These are phyloP conservation scores for Diddensiella transvaalensis DNA, from an alignment of 805 yeast species.

Conservation along the genomic window DNA sequence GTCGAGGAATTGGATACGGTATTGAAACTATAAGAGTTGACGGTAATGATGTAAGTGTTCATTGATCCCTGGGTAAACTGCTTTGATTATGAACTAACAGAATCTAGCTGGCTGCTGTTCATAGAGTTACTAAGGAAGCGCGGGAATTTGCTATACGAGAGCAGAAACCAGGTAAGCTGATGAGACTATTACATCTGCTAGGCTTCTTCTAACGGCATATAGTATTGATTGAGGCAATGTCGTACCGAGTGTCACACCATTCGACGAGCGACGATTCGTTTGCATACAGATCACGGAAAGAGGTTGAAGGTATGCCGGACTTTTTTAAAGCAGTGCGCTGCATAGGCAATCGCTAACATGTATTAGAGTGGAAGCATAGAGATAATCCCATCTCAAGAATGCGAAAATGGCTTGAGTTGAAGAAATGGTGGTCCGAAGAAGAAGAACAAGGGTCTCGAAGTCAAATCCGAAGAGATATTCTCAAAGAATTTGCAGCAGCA, in stretches of 20 bases:
- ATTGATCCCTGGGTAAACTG: background rate
- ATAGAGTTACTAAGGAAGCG: conserved; percentile 28
- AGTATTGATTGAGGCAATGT: conserved; percentile 35
- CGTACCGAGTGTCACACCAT: conserved; percentile 36
- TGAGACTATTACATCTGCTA: background rate
- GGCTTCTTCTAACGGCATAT: background rate
- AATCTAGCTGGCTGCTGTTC: conserved; percentile 25
- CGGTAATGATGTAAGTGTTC: conserved; percentile 30
- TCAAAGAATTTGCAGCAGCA: conserved; percentile 29
- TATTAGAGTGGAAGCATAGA: conserved; percentile 30
- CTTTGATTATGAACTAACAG: background rate
- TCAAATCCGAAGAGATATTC: conserved; percentile 25
- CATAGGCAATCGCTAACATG: background rate
- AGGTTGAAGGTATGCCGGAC: conserved; percentile 28
- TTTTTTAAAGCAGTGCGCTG: background rate
- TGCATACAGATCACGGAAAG: conserved; percentile 33
- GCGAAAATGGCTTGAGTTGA: conserved; percentile 31
- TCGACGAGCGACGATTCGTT: conserved; percentile 36
- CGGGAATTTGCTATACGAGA: conserved; percentile 26
- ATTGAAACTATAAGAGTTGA: conserved; percentile 36
- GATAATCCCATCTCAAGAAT: conserved; percentile 34
- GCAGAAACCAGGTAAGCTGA: conserved; percentile 26
- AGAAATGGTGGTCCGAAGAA: conserved; percentile 32
- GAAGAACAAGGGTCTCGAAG: conserved; percentile 25
- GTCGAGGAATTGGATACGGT: conserved; percentile 35